These are phyloP conservation scores for Jamesozyma lodderae DNA, from an alignment of 805 yeast species.

Conservation along the genomic window DNA sequence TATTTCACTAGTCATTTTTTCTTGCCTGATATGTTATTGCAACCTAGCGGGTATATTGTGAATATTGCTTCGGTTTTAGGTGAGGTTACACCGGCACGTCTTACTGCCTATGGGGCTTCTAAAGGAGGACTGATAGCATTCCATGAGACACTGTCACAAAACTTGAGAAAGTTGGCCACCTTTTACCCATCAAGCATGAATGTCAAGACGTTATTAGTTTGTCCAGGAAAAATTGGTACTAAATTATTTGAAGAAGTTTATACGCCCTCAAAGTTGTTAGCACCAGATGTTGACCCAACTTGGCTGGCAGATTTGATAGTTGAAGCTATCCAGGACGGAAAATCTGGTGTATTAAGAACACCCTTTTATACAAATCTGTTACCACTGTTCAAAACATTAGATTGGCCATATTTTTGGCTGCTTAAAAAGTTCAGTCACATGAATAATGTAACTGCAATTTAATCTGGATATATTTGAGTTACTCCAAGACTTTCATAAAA, in stretches of 20 bases:
- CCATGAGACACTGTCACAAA: slow-evolving; percentile 73
- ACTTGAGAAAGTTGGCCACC: slow-evolving; percentile 28
- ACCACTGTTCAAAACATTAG: slow-evolving; percentile 62
- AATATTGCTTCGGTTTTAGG: slow-evolving; percentile 83
- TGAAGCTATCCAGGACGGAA: slow-evolving; percentile 48
- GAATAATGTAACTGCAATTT: slow-evolving; percentile 34
- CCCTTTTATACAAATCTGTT: slow-evolving; percentile 73
- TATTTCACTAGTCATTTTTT: slow-evolving; percentile 62
- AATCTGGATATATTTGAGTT: background rate
- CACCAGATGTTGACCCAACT: slow-evolving; percentile 71
- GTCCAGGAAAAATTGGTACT: slow-evolving; percentile 84
- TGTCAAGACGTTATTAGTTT: slow-evolving; percentile 62
- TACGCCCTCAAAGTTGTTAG: slow-evolving; percentile 67
- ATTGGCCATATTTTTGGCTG: slow-evolving; percentile 46
- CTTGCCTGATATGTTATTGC: slow-evolving; percentile 59
- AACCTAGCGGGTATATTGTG: slow-evolving; percentile 63
- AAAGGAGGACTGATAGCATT: slow-evolving; percentile 79
- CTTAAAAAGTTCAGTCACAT: slow-evolving; percentile 51
- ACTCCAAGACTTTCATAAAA: background rate
- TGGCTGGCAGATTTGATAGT: slow-evolving; percentile 55
- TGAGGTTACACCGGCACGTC: slow-evolving; percentile 70
- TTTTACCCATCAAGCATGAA: slow-evolving; percentile 14
- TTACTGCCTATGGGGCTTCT: slow-evolving; percentile 79
- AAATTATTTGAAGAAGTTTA: slow-evolving; percentile 60
- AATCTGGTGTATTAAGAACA: slow-evolving; percentile 55